Evolutionary conservation across 192 early-diverging fungal species (phyloP).

Genomic region (Powellomyces hirtus): DNA sequence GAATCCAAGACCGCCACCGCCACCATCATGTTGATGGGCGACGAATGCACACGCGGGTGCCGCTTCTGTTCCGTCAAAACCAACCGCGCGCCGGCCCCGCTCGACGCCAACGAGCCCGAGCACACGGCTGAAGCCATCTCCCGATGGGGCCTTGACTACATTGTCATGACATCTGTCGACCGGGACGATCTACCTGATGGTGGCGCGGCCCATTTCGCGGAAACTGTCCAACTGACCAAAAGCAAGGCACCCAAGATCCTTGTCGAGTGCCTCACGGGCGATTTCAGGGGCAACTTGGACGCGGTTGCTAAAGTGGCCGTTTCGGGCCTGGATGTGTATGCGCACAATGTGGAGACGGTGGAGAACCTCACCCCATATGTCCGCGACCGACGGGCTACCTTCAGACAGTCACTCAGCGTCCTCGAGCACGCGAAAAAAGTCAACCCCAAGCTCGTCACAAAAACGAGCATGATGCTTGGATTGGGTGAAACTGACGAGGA

Average conservation of each 20-base stretch:
- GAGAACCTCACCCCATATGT: constrained; percentile 86
- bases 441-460: constrained; percentile 82
- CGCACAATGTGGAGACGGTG: constrained; percentile 98
- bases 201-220: constrained; percentile 90
- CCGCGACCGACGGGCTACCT: constrained; percentile 88
- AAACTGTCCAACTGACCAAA: constrained; percentile 87
- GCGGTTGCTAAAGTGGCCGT: constrained; percentile 78
- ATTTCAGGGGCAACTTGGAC: constrained; percentile 79
- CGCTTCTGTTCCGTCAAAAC: constrained; percentile 99
- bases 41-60: constrained; percentile 96
- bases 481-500: constrained; percentile 94
- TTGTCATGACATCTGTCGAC: constrained; percentile 97
- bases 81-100: constrained; percentile 73
- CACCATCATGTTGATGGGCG: constrained; percentile 99
- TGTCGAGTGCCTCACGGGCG: constrained; percentile 95
- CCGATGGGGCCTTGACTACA: constrained; percentile 93
- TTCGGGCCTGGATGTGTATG: constrained; percentile 95
- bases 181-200: constrained; percentile 91
- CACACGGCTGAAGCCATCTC: constrained; percentile 90
- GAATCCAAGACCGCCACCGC: constrained; percentile 89
- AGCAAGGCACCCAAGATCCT: constrained; percentile 87
- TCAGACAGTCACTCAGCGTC: constrained; percentile 87
- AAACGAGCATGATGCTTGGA: constrained; percentile 98
- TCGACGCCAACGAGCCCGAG: constrained; percentile 89
- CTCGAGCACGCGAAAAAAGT: constrained; percentile 83